A percentile compares a stretch with the other conserved stretches of the same genome.
Evolutionary conservation across 2,329 filamentous ascomycete genomes (phyloP).

Genomic region (Colletotrichum salicis): DNA sequence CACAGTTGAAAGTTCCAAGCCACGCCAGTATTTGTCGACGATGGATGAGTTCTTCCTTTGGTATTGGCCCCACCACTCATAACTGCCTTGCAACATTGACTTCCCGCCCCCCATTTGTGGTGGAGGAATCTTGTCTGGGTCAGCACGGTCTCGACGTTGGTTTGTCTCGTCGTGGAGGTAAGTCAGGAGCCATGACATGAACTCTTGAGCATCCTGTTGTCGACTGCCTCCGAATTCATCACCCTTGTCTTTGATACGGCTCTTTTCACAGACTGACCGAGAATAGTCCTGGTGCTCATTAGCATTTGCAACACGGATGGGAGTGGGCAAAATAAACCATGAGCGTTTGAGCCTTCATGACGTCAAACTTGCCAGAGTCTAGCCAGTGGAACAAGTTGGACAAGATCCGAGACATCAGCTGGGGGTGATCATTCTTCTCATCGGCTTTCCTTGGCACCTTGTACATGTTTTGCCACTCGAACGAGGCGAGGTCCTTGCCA

Average conservation of each 20-base stretch:
- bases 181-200: conserved; percentile 83
- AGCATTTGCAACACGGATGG: conserved; percentile 21
- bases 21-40: conserved; percentile 82
- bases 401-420: conserved; percentile 69
- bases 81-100: conserved; percentile 65
- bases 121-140: conserved; percentile 29
- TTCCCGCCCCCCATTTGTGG: conserved; percentile 46
- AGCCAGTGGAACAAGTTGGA: conserved; percentile 70
- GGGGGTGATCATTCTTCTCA: conserved; percentile 62
- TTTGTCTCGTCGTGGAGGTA: conserved; percentile 91
- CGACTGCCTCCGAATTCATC: conserved; percentile 73
- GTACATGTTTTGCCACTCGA: conserved; percentile 70
- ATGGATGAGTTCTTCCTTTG: conserved; percentile 77
- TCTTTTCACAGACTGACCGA: conserved; percentile 32
- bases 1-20: conserved; percentile 77
- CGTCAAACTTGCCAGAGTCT: conserved; percentile 58
- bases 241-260: conserved; percentile 43
- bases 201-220: conserved; percentile 94
- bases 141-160: conserved; percentile 48
- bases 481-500: conserved; percentile 69
- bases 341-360: conserved; percentile 65
- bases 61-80: conserved; percentile 80
- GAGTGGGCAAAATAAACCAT: conserved; percentile 57
- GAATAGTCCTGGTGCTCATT: conserved; percentile 63
- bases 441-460: conserved; percentile 74